These are phyloP conservation scores for Turritis glabra DNA, from an alignment of 345 rosid genomes.

Conservation along the genomic window DNA sequence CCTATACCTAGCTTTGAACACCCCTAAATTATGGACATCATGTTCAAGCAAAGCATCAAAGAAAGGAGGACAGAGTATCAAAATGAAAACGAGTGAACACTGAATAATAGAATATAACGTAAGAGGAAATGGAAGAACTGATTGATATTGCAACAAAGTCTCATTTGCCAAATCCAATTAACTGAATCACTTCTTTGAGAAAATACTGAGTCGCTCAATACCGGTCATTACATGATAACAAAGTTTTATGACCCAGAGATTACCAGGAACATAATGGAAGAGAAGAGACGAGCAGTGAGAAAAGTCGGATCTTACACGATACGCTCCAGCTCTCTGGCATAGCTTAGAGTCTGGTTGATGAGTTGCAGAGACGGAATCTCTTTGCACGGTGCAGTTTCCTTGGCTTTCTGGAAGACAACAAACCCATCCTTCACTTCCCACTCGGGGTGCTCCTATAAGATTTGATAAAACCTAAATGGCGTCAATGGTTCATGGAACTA, in stretches of 20 bases:
- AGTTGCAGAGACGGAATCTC: conserved; percentile 97
- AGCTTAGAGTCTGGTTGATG: conserved; percentile 95
- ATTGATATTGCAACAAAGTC: background rate
- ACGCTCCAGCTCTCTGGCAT: conserved; percentile 96
- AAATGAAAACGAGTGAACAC: background rate
- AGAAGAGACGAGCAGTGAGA: conserved; percentile 10
- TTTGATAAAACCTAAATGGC: background rate
- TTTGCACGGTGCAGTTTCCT: conserved; percentile 87
- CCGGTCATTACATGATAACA: conserved; percentile 21
- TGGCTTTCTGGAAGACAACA: conserved; percentile 88
- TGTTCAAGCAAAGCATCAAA: background rate
- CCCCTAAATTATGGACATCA: background rate
- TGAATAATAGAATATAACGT: background rate
- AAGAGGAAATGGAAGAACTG: background rate
- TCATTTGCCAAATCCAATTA: conserved; percentile 18
- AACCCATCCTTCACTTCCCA: conserved; percentile 83
- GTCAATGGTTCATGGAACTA: background rate
- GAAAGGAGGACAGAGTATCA: background rate
- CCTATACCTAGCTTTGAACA: background rate
- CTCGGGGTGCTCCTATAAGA: conserved; percentile 82
- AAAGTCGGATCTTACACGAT: conserved; percentile 58
- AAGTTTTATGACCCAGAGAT: conserved; percentile 6
- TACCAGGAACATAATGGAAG: conserved; percentile 8
- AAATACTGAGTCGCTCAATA: conserved; percentile 9
- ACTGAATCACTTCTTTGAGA: conserved; percentile 11